Evolutionary conservation across 2,329 filamentous ascomycete genomes (phyloP).

Genomic region (Claviceps digitariae): DNA sequence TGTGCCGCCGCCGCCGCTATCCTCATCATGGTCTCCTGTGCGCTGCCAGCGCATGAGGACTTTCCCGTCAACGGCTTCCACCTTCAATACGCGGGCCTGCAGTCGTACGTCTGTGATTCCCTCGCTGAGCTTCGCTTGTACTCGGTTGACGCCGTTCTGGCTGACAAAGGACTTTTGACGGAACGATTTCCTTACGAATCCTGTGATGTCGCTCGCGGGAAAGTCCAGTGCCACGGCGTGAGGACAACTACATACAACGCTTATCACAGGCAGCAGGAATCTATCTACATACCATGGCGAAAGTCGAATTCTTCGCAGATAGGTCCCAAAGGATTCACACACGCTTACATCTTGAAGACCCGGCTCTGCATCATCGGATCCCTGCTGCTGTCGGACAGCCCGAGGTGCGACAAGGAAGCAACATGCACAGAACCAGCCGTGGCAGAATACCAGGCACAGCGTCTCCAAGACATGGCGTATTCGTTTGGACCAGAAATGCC

Average conservation of each 20-base stretch:
- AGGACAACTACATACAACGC: conserved; percentile 40
- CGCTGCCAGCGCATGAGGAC: conserved; percentile 23
- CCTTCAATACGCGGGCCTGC: conserved; percentile 22
- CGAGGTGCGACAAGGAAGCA: conserved; percentile 33
- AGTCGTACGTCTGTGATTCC: conserved; percentile 28
- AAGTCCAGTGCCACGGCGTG: conserved; percentile 36
- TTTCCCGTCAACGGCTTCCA: conserved; percentile 13
- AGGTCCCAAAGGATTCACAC: conserved; percentile 13
- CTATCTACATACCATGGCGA: conserved; percentile 31
- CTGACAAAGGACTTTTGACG: conserved; percentile 37
- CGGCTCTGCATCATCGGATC: not conserved
- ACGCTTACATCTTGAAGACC: no score
- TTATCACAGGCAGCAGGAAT: conserved; percentile 41
- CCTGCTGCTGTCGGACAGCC: not conserved
- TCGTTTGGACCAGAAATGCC: conserved; percentile 20
- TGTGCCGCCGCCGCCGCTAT: not conserved
- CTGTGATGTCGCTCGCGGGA: conserved; percentile 37
- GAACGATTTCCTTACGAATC: conserved; percentile 34
- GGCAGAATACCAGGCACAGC: conserved; percentile 30
- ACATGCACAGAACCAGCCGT: conserved; percentile 39
- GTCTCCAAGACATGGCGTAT: conserved; percentile 29
- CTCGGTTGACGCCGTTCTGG: conserved; percentile 32
- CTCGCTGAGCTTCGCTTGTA: conserved; percentile 30
- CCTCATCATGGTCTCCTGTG: conserved; percentile 3
- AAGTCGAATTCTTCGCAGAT: conserved; percentile 34